Percentiles rank a stretch among this genome's conserved stretches.
Conservation (phyloP, 163 green algal species). For the Scenedesmus sp. region DNA sequence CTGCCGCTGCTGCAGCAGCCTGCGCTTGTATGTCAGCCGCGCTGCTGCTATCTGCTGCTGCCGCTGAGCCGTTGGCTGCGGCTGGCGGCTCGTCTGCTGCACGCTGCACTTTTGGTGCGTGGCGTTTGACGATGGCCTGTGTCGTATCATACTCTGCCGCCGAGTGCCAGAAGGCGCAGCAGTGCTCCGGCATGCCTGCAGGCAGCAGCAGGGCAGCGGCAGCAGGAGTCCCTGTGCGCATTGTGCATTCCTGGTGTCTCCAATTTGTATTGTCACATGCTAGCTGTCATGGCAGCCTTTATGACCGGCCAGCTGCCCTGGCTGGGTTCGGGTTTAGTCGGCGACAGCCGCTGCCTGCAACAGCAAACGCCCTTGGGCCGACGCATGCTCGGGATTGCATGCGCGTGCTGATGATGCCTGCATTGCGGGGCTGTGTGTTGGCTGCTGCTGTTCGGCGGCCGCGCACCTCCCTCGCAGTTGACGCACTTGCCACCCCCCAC, state of each 20-base stretch:
- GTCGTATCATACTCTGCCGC: background rate
- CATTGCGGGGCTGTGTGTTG: too few relatives aligned
- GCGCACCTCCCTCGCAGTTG: constrained; percentile 19
- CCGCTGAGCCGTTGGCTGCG: background rate
- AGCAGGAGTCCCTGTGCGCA: background rate
- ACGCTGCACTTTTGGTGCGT: background rate
- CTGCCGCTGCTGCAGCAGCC: background rate
- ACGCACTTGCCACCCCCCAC: constrained; percentile 4
- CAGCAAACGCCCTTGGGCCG: too few relatives aligned
- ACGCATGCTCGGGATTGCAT: too few relatives aligned
- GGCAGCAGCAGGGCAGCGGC: background rate
- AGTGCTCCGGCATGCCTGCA: constrained; percentile 17
- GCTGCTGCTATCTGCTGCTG: background rate
- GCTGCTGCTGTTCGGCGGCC: background rate
- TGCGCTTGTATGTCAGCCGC: background rate
- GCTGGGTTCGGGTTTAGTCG: too few relatives aligned
- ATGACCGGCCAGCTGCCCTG: too few relatives aligned
- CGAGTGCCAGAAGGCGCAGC: constrained; percentile 37
- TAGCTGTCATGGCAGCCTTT: too few relatives aligned
- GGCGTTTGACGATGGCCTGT: background rate
- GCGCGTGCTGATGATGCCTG: background rate
- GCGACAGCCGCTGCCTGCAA: too few relatives aligned
- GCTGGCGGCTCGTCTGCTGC: background rate
- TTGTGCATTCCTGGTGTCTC: background rate
- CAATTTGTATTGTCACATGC: too few relatives aligned